Evolutionary conservation across 2,329 filamentous ascomycete species (phyloP).

Genomic region (Ascochyta rabiei): DNA sequence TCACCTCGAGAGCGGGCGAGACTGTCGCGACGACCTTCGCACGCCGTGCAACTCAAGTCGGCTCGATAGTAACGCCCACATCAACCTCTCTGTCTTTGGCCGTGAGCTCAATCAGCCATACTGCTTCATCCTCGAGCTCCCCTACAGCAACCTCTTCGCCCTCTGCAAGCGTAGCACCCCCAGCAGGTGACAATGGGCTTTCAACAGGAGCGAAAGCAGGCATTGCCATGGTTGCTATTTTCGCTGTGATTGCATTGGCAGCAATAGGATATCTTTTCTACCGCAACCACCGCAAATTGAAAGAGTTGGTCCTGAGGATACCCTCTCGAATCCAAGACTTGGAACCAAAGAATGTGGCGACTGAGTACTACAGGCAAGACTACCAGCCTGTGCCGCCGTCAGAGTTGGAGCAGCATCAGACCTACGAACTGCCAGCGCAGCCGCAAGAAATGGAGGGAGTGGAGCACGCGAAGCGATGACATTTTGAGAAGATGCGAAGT

Average conservation of each 20-base stretch:
- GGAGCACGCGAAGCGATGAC: not conserved
- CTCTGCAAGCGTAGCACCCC: not conserved
- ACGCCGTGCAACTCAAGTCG: conserved; percentile 1
- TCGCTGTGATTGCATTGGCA: not conserved
- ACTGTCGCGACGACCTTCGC: conserved; percentile 4
- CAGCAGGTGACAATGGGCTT: not conserved
- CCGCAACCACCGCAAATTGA: conserved; percentile 2
- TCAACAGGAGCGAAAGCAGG: conserved; percentile 6
- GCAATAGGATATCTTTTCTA: conserved; percentile 2
- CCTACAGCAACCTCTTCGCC: not conserved
- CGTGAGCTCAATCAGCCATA: not conserved
- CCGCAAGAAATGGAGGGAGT: not conserved
- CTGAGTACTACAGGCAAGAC: not conserved
- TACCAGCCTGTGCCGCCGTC: not conserved
- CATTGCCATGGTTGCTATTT: conserved; percentile 5
- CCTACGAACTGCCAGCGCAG: not conserved
- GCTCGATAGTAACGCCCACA: not conserved
- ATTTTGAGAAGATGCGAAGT: not conserved
- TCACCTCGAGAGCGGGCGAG: conserved; percentile 1
- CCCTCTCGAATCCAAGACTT: not conserved
- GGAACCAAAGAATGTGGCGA: not conserved
- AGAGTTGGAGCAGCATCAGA: not conserved
- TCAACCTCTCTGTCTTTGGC: not conserved
- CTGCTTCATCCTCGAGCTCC: not conserved
- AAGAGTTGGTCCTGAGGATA: not conserved